Evolutionary conservation across 306 rosid species (phyloP), one percentile per base, ranked within the genome.

Genomic region (Acacia melanoxylon): DNA sequence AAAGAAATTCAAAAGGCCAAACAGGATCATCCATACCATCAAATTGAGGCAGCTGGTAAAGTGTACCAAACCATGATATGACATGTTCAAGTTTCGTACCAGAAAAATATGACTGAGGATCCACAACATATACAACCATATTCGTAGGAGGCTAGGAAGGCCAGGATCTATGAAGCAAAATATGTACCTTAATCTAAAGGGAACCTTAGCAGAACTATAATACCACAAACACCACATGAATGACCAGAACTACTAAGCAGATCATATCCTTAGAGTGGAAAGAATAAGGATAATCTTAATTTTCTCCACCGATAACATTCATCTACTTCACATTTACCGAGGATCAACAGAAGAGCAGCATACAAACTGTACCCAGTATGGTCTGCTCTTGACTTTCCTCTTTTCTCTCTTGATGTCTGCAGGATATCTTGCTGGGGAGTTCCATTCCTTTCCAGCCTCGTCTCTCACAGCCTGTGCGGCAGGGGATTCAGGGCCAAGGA

Each of bases 381-480:
- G 94, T 86, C 87, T 93, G 70, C 89, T 86, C 89, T 90, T 93
- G 56, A 78, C 85, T 81, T 91, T 93, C 82, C 89, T 90, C 89
- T 91, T 95, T 6, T 87, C 99, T 77, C 88, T 87, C 89, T 89
- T 91, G 31, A 87, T 86, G 42, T 88, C 93, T 27, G 91, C 83
- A 78, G 89, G 95, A 81, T 89, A 91, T 85, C 93, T 88, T 72
- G 97, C 95, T 0, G 98, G 98, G 29, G 99, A 95, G 87, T 91
- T 85, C 99, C 97, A 90, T 82, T 95, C 99, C 78, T 85, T 84
- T 29, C 86, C 89, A 15, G 81, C 81, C 35, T 89, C 90, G 75
- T 56, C 86, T 87, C 77, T 85, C 41, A 44, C 69, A 35, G 62
- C 81, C 81, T 84, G 83, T 62, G 65, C 78, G 9, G 88, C 13